Base-by-base conservation (phyloP, 2,329 filamentous ascomycete species). In the Botrytis aclada region DNA sequence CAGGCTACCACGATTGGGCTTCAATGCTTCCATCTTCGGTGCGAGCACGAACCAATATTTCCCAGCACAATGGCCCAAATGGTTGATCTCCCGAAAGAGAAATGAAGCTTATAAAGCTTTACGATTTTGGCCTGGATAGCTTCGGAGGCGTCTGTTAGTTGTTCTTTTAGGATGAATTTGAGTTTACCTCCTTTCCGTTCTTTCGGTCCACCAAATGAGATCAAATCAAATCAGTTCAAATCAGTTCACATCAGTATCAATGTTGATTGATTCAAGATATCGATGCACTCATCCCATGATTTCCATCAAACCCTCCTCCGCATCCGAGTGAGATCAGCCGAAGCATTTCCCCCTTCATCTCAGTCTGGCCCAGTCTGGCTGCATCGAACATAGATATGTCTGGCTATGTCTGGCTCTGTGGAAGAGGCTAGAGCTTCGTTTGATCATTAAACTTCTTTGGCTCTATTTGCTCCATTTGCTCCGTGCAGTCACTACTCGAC, bases 321-420 rank as follows among this genome's bases (percentile, higher is more conserved):
- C n/a, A 7, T 41, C 60, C 60, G 37, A 63, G 60, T 9, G 12
- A n/a, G 58, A 62, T 54, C 45, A 51, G 20, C 63, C 45, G 32
- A 66, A 66, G 41, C 51, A 45, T 25, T 67, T 41, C 65, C 45
- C 45, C 47, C 47, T 56, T 67, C 18, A 56, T 67, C 25, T 67
- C 34, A 54, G 47, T 51, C 47, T 51, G 47, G 47, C 47, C 14
- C n/a, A 14, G 25, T 51, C 47, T n/a, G 10, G 47, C 47, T n/a
- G n/a, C n/a, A n/a, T n/a, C n/a, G n/a, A n/a, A n/a, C n/a, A n/a
- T n/a, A n/a, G n/a, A n/a, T 25, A n/a, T 51, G 45, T 51, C 25
- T 51, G 45, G 45, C 10, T 2, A 51, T 18, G 47, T 54, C 47
- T 54, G 47, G 47, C 47, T 16, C 16, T n/a, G 47, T 54, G 25